A percentile compares a stretch with the other conserved stretches of the same genome.
These are phyloP conservation scores for Diaporthe citrichinensis DNA, from an alignment of 2,329 filamentous ascomycete genomes.

Conservation along the genomic window DNA sequence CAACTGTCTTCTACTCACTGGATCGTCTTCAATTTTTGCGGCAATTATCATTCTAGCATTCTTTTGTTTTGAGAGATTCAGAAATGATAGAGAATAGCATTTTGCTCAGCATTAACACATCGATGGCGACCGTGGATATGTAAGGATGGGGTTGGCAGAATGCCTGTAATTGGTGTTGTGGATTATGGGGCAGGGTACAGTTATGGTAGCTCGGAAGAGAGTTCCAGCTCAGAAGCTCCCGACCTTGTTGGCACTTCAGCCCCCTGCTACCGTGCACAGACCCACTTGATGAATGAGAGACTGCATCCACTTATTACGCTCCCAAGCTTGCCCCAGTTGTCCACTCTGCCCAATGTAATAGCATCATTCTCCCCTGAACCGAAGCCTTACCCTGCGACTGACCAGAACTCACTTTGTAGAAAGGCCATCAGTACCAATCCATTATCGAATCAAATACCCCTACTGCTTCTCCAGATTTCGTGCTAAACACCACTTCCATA, in stretches of 20 bases:
- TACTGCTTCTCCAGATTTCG: background rate
- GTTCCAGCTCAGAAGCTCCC: background rate
- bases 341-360: conserved; percentile 32
- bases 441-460: background rate
- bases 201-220: background rate
- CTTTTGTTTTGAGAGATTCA: too few relatives aligned
- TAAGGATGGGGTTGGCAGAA: too few relatives aligned
- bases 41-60: too few relatives aligned
- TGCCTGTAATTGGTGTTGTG: too few relatives aligned
- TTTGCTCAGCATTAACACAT: too few relatives aligned
- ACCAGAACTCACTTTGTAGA: conserved; percentile 8
- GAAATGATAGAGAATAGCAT: too few relatives aligned
- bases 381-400: background rate
- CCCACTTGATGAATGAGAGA: conserved; percentile 15
- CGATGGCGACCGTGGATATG: too few relatives aligned
- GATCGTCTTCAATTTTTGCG: too few relatives aligned
- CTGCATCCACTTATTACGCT: conserved; percentile 29
- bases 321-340: conserved; percentile 21
- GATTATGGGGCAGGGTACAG: background rate
- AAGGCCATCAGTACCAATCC: background rate
- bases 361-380: conserved; percentile 32
- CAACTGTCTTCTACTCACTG: too few relatives aligned
- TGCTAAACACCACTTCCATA: background rate
- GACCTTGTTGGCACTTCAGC: background rate
- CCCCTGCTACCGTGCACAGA: conserved; percentile 7